Evolutionary conservation across 2,329 filamentous ascomycete species (phyloP), one percentile per base, ranked within the genome.

Genomic region (Aureobasidium mangrovei): DNA sequence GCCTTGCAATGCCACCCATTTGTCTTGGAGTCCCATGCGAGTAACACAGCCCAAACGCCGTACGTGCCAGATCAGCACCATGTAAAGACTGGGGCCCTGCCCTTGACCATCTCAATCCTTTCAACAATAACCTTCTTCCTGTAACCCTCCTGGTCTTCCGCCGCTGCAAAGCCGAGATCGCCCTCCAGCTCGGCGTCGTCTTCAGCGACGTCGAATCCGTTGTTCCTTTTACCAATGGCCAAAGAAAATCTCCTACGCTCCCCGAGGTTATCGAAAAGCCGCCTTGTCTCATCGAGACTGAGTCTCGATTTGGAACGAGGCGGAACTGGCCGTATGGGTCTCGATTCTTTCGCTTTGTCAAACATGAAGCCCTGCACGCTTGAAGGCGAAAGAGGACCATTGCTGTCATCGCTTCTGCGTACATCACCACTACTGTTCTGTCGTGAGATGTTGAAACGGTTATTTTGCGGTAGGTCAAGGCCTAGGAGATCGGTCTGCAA

Each of bases 51-150:
- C 38, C 4, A 12, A 42, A 53, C 38, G 39, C 48, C 39, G 24
- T 53, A 28, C 10, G 35, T 51, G n/a, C 12, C 18, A 49, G 28
- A 36, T 69, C 61, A 97, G 75, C 93, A 98, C 88, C 93, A 98
- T 42, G 88, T 95, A 71, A 98, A 98, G 32, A 98, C 90, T 2
- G 93, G 93, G 67, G 95, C 94, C 68, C 86, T 86, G 66, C 84
- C 88, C 77, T 97, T 97, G 58, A 98, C 93, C 57, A 91, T 87
- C 75, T 98, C 93, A 56, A 98, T 73, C 59, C 93, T 79, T 76
- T 98, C 93, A 45, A 98, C 91, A 75, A 98, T 97, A 45, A 98
- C 93, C 71, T 93, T 95, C 63, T 91, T 81, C 67, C 86, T 84
- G 64, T 90, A 88, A 9, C 88, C 88, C 70, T 97, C 93, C 81